A percentile compares a stretch with the other conserved stretches of the same genome.
phyloP scores from a whole-genome alignment of 2,329 filamentous ascomycete genomes.

The Acrodontium crateriforme region DNA sequence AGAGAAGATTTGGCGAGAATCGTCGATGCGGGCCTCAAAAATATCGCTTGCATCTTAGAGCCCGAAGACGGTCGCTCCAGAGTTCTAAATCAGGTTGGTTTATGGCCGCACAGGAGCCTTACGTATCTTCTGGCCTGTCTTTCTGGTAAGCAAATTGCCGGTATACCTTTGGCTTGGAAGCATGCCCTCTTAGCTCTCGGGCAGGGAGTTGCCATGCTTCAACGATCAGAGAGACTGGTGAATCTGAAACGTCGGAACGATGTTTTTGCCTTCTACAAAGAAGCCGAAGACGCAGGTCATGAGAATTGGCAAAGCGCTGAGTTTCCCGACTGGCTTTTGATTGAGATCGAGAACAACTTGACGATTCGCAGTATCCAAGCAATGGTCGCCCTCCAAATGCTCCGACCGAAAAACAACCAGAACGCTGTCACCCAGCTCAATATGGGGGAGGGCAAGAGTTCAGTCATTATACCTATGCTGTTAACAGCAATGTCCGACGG shows the following conservation, averaged over 20 bases:
- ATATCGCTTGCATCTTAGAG: conserved; percentile 5
- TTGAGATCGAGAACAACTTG: conserved; percentile 53
- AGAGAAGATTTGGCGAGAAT: too few species aligned
- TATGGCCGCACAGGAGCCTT: conserved; percentile 30
- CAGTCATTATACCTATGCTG: conserved; percentile 54
- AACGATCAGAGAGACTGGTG: conserved; percentile 33
- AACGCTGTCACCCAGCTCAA: conserved; percentile 53
- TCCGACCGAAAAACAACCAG: conserved; percentile 32
- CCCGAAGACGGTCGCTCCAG: not conserved
- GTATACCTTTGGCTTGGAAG: conserved; percentile 25
- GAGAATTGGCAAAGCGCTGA: conserved; percentile 41
- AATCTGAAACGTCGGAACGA: conserved; percentile 3
- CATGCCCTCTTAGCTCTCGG: conserved; percentile 32
- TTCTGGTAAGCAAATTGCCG: conserved; percentile 35
- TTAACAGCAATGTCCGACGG: conserved; percentile 30
- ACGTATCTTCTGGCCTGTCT: conserved; percentile 28
- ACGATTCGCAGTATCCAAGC: conserved; percentile 49
- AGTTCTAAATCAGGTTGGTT: not conserved
- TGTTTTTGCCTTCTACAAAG: conserved; percentile 23
- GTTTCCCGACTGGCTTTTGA: conserved; percentile 48
- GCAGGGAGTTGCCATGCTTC: conserved; percentile 29
- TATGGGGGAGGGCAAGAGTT: conserved; percentile 60
- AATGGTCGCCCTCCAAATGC: conserved; percentile 47
- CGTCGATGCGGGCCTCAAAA: conserved; percentile 22
- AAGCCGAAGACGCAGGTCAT: conserved; percentile 38